phyloP scores from a whole-genome alignment of 2,329 filamentous ascomycete species.

The Fusarium lyarnte region DNA sequence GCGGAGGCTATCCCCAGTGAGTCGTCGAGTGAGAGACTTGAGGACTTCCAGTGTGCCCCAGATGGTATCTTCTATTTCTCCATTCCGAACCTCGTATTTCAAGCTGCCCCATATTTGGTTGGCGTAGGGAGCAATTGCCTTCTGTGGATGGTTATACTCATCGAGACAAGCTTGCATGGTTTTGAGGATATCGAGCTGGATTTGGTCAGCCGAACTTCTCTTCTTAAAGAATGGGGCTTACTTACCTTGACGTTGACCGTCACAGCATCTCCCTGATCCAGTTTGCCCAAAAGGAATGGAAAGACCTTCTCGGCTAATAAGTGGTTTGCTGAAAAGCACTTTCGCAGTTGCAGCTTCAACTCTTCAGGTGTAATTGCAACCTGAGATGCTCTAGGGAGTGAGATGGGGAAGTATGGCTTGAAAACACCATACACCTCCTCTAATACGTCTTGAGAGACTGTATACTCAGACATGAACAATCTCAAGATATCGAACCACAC shows the following conservation, averaged over 20 bases:
- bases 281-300: conserved; percentile 64
- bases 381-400: conserved; percentile 60
- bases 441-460: conserved; percentile 56
- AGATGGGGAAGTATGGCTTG: conserved; percentile 70
- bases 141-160: conserved; percentile 57
- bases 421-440: conserved; percentile 64
- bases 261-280: conserved; percentile 68
- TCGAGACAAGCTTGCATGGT: conserved; percentile 65
- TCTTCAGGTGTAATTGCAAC: conserved; percentile 65
- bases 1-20: conserved; percentile 56
- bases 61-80: conserved; percentile 66
- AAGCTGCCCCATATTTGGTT: conserved; percentile 67
- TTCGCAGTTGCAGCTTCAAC: conserved; percentile 62
- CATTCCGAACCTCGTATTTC: conserved; percentile 71
- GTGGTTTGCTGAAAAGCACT: conserved; percentile 63
- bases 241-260: conserved; percentile 66
- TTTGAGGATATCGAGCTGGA: conserved; percentile 63
- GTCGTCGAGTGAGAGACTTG: conserved; percentile 57
- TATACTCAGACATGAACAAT: conserved; percentile 57
- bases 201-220: conserved; percentile 9
- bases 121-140: conserved; percentile 59
- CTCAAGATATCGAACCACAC: conserved; percentile 64
- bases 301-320: conserved; percentile 57
- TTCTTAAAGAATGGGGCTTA: neutral
- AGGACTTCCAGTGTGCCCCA: conserved; percentile 66